Base-by-base conservation (phyloP, 192 early-diverging fungal genomes). In the Endogone sp. region DNA sequence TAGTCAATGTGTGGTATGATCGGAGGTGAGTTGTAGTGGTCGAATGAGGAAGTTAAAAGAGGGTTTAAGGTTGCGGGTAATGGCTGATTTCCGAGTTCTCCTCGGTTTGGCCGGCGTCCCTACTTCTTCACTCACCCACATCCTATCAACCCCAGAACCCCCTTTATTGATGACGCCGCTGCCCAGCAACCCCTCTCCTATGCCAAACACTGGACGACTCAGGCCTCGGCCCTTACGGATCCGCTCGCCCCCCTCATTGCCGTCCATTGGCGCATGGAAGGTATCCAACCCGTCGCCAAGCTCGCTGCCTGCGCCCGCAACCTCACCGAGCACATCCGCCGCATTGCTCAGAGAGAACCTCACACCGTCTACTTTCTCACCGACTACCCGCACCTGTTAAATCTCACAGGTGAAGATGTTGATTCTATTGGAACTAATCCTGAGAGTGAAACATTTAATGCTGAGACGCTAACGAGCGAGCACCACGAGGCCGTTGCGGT, bases 211-310 rank as follows among this genome's bases (percentile, higher is more conserved):
- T 60, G 59, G 59, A 23, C 22, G 24, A 60, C 6, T 21, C 22
- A 11, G 10, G 59, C 59, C 10, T 23, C 22, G 10, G 21, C 2
- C 22, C 27, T 60, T 9, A 28, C 59, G 9, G 21, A 60, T 22
- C 59, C 22, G 27, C 59, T 60, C 59, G 6, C 22, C 10, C 59
- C 59, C 6, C 21, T 60, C 8, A 60, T 60, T 21, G 59, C 59
- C 8, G 59, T 60, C 27, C 59, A 60, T 22, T 60, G 59, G 59
- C 59, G 59, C 22, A 60, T 60, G 59, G 59, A 60, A 60, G 24
- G 59, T 10, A 23, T 60, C 59, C 9, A 60, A 10, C 59, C 59
- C 59, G 22, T 22, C 22, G 6, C 59, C 59, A 60, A 60, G 1
- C 59, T 60, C 4, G 59, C 21, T 22, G 24, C 8, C 22, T 60